Percentiles rank a stretch among this genome's conserved stretches.
These are phyloP conservation scores for Tolypocladium guangdongense DNA, from an alignment of 2,329 filamentous ascomycete genomes.

Conservation along the genomic window DNA sequence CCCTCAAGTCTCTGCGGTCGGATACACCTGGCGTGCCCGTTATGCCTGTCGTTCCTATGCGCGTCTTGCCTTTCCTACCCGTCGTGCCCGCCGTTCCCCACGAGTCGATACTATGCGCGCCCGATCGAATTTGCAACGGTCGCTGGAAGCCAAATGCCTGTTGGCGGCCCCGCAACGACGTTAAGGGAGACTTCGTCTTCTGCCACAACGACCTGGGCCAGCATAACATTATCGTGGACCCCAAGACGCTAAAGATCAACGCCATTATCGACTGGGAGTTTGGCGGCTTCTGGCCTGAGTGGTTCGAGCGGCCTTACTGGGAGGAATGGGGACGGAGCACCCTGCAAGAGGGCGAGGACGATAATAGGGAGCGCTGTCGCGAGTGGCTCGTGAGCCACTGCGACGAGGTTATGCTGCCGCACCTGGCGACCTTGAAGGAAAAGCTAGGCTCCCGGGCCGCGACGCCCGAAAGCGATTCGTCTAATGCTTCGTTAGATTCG, in stretches of 20 bases:
- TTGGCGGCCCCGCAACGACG: background rate
- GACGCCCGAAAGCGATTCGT: too few species aligned
- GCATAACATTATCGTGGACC: slow-evolving; percentile 7
- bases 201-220: slow-evolving; percentile 6
- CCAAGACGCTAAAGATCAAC: slow-evolving; percentile 5
- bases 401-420: slow-evolving; percentile 1
- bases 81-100: background rate
- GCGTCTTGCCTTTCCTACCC: too few species aligned
- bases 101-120: slow-evolving; percentile 4
- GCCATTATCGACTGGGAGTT: background rate
- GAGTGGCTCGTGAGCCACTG: slow-evolving; percentile 2
- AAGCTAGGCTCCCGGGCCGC: too few species aligned
- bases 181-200: slow-evolving; percentile 6
- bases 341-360: slow-evolving; percentile 2
- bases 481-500: too few species aligned
- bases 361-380: slow-evolving; percentile 2
- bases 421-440: background rate
- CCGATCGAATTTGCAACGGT: slow-evolving; percentile 1
- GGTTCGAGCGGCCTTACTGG: slow-evolving; percentile 11
- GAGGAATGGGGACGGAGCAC: slow-evolving; percentile 5
- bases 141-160: slow-evolving; percentile 4
- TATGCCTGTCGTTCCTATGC: too few species aligned
- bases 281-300: slow-evolving; percentile 17
- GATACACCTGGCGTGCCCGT: slow-evolving; percentile 5
- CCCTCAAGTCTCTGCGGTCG: background rate